These are phyloP conservation scores for Coccinonectria pachysandricola DNA, from an alignment of 2,329 filamentous ascomycete species.

Conservation along the genomic window DNA sequence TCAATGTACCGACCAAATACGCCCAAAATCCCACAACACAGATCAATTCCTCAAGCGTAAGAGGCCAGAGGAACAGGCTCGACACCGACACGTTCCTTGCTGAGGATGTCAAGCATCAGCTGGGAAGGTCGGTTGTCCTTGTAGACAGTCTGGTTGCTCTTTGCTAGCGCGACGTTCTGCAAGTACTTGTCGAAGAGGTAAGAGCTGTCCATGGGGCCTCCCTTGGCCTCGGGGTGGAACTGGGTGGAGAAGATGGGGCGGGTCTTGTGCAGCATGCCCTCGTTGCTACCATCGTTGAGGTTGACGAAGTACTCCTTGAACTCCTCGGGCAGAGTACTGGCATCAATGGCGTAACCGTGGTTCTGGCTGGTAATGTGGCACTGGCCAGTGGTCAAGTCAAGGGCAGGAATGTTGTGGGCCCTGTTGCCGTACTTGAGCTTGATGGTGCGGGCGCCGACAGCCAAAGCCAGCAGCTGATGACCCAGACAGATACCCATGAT, in stretches of 20 bases:
- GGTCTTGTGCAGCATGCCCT: constrained; percentile 92
- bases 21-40: constrained; percentile 3
- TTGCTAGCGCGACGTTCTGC: constrained; percentile 80
- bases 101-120: constrained; percentile 79
- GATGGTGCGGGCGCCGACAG: constrained; percentile 78
- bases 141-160: constrained; percentile 67
- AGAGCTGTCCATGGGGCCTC: constrained; percentile 87
- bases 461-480: constrained; percentile 88
- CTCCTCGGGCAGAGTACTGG: constrained; percentile 67
- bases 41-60: constrained; percentile 34
- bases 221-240: constrained; percentile 98
- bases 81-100: constrained; percentile 91
- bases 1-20: too few species aligned
- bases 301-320: constrained; percentile 99
- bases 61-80: constrained; percentile 50
- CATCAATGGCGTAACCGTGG: constrained; percentile 93
- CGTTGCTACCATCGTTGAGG: constrained; percentile 94
- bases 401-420: constrained; percentile 93
- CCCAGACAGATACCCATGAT: constrained; percentile 98
- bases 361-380: constrained; percentile 99
- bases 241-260: constrained; percentile 97
- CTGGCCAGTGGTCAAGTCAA: constrained; percentile 89
- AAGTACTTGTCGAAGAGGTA: constrained; percentile 97
- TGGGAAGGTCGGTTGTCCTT: constrained; percentile 83
- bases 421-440: constrained; percentile 99